Conservation (phyloP, 2,329 filamentous ascomycete species). For the Fusarium odoratissimum region DNA sequence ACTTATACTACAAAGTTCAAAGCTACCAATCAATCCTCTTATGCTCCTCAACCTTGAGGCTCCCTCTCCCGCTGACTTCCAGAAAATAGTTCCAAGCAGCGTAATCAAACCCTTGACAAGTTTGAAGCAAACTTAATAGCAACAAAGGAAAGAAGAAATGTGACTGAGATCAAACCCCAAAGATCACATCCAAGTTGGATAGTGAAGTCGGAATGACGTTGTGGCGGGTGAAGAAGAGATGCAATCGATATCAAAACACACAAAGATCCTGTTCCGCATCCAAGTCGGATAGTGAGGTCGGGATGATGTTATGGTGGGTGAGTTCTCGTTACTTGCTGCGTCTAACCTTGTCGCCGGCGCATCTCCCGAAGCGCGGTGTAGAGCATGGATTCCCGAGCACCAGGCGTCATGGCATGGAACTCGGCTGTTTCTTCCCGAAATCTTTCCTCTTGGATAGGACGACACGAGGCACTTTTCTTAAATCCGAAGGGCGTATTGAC, state of each 20-base stretch:
- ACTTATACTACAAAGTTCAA: background rate
- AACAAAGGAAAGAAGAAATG: slow-evolving; percentile 12
- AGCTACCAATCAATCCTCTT: background rate
- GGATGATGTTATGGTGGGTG: background rate
- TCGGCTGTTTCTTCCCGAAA: background rate
- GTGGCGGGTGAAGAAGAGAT: slow-evolving; percentile 6
- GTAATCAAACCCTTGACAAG: background rate
- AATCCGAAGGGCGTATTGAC: fast-evolving
- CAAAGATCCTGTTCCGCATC: background rate
- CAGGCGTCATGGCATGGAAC: background rate
- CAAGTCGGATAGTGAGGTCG: background rate
- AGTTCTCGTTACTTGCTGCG: fast-evolving
- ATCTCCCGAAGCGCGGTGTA: background rate
- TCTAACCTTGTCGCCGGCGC: background rate
- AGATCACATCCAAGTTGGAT: slow-evolving; percentile 16
- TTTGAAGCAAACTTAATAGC: fast-evolving
- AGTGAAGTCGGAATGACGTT: slow-evolving; percentile 5
- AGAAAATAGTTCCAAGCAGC: no score
- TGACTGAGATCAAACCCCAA: slow-evolving; percentile 17
- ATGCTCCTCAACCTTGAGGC: background rate
- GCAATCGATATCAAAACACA: background rate
- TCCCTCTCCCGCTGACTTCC: background rate
- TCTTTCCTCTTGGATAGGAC: fast-evolving
- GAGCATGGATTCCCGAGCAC: background rate
- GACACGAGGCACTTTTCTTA: background rate